phyloP scores from a whole-genome alignment of 2,329 filamentous ascomycete species.

The Pleomassaria siparia region DNA sequence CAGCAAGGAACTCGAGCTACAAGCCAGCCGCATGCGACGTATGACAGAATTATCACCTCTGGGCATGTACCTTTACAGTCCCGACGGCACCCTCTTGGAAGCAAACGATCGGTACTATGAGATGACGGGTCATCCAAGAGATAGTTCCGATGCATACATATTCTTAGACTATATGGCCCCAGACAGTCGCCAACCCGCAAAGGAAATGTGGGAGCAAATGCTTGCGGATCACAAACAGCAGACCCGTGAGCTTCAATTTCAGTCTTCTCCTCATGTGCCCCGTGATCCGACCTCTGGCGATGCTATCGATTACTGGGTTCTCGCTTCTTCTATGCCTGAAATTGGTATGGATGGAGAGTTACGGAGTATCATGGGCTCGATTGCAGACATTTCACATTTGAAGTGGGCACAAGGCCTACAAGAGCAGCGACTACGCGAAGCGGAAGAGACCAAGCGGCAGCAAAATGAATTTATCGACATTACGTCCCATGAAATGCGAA shows the following conservation, averaged over 20 bases:
- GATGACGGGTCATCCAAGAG: conserved; percentile 48
- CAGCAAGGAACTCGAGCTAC: conserved; percentile 28
- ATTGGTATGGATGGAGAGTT: conserved; percentile 27
- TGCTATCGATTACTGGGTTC: conserved; percentile 49
- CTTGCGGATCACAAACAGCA: conserved; percentile 38
- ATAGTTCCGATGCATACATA: conserved; percentile 44
- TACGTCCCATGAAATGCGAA: conserved; percentile 38
- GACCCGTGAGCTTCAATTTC: conserved; percentile 49
- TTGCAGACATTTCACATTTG: conserved; percentile 42
- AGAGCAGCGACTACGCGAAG: conserved; percentile 35
- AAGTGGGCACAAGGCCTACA: conserved; percentile 43
- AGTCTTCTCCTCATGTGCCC: conserved; percentile 32
- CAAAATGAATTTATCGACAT: conserved; percentile 33
- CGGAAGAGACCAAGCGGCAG: conserved; percentile 40
- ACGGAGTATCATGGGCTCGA: conserved; percentile 35
- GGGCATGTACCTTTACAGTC: conserved; percentile 38
- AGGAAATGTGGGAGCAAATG: conserved; percentile 45
- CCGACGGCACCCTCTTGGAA: conserved; percentile 44
- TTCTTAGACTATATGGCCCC: conserved; percentile 48
- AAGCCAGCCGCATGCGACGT: conserved; percentile 36
- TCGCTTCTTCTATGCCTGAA: conserved; percentile 37
- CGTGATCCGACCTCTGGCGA: conserved; percentile 40
- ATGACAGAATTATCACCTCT: conserved; percentile 38
- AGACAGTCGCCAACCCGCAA: conserved; percentile 32
- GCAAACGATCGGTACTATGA: conserved; percentile 53